phyloP scores from a whole-genome alignment of 78 protist species.

The Dictyostelium intermedium region DNA sequence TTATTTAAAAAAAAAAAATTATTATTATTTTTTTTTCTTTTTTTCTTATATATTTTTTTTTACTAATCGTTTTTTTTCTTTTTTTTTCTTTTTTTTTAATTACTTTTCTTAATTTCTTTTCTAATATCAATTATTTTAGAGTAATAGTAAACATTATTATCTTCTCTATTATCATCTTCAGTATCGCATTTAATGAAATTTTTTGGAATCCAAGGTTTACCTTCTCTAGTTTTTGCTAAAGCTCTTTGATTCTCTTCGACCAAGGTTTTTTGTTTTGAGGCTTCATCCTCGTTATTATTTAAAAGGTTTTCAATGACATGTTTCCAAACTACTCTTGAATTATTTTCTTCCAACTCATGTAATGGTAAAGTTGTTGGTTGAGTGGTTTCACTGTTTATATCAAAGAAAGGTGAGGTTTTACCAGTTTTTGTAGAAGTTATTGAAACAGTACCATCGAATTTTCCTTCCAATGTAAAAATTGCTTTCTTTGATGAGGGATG shows the following conservation, averaged over 20 bases:
- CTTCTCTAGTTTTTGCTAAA: constrained; percentile 52
- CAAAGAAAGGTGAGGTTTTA: constrained; percentile 29
- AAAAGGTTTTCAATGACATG: constrained; percentile 26
- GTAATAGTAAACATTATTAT: background rate
- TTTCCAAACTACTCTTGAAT: constrained; percentile 59
- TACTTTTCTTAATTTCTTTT: background rate
- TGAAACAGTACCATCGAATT: constrained; percentile 43
- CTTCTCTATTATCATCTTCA: background rate
- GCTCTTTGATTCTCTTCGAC: constrained; percentile 65
- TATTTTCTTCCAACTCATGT: constrained; percentile 16
- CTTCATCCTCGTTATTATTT: constrained; percentile 38
- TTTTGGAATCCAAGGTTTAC: constrained; percentile 23
- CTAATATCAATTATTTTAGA: background rate
- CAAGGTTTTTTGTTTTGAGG: constrained; percentile 35
- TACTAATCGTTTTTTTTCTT: background rate
- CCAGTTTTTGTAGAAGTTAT: constrained; percentile 18
- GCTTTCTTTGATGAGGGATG: constrained; percentile 39
- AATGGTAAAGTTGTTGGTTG: background rate
- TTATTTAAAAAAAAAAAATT: background rate
- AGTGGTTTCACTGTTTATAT: background rate
- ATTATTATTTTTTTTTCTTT: background rate
- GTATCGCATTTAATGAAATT: background rate
- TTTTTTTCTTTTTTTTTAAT: background rate
- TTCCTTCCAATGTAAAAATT: constrained; percentile 52
- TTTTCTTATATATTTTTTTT: background rate